Evolutionary conservation across 345 rosid species (phyloP).

Genomic region (Erodium maritimum): DNA sequence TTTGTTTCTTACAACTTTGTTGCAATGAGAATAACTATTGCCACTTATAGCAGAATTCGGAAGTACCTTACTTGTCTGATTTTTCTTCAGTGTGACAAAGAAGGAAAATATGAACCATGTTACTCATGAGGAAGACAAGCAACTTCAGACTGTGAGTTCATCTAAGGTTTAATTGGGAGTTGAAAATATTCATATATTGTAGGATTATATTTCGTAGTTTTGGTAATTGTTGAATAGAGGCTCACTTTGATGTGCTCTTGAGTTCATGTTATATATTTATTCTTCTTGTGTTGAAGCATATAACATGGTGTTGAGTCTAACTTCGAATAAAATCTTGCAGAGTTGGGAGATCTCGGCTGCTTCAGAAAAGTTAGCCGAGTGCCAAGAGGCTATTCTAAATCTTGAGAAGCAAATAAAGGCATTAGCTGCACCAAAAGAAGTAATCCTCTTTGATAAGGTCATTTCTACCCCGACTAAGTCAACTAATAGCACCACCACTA

Average conservation of each 20-base stretch:
- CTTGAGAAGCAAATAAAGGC: constrained; percentile 84
- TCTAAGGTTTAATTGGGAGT: too few species aligned
- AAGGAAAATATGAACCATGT: constrained; percentile 22
- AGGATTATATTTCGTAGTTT: too few species aligned
- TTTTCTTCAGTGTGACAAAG: constrained; percentile 35
- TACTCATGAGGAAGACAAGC: constrained; percentile 31
- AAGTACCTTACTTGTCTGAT: constrained; percentile 12
- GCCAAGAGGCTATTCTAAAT: constrained; percentile 78
- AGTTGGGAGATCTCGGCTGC: constrained; percentile 80
- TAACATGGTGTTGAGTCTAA: neutral
- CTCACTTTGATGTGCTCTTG: neutral
- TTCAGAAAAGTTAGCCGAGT: constrained; percentile 86
- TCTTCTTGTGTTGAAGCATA: neutral
- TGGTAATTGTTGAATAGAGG: neutral
- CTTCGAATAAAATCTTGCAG: constrained; percentile 20
- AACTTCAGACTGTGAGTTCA: constrained; percentile 55
- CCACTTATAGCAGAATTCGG: constrained; percentile 4
- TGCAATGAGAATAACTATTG: neutral
- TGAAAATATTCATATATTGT: too few species aligned
- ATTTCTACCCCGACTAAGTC: constrained; percentile 18
- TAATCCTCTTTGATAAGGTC: constrained; percentile 41
- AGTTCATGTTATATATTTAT: too few species aligned
- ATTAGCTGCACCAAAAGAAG: constrained; percentile 54
- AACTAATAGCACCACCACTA: constrained; percentile 6
- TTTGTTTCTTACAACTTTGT: neutral